Conservation (phyloP, 768 basidiomycete species). For the Strobilomyces confusus region DNA sequence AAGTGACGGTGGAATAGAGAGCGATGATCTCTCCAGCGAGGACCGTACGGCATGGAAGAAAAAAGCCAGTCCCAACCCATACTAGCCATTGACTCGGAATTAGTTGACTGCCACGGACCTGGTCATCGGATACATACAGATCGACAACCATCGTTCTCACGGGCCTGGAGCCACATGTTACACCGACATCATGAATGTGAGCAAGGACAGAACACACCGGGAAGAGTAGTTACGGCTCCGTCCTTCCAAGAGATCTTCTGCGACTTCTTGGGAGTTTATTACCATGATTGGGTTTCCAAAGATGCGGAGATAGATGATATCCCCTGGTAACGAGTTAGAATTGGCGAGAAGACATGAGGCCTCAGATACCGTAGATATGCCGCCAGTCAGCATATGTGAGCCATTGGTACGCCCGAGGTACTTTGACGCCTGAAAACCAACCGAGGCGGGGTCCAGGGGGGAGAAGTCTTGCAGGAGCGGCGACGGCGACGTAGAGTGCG, state of each 20-base stretch:
- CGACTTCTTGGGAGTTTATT: conserved; percentile 40
- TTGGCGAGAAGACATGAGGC: background rate
- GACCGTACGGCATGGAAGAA: conserved; percentile 39
- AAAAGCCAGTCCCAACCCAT: conserved; percentile 49
- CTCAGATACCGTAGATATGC: conserved; percentile 36
- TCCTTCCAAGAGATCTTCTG: conserved; percentile 44
- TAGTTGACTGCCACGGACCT: background rate
- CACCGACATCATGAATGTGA: background rate
- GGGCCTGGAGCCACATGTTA: conserved; percentile 27
- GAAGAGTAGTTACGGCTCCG: conserved; percentile 44
- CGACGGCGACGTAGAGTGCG: conserved; percentile 11
- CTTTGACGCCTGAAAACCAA: conserved; percentile 32
- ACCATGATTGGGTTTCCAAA: conserved; percentile 46
- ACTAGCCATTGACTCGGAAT: conserved; percentile 24
- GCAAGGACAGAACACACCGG: conserved; percentile 10
- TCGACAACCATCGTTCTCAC: conserved; percentile 40
- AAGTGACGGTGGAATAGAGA: conserved; percentile 39
- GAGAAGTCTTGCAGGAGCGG: conserved; percentile 11
- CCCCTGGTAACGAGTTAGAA: conserved; percentile 31
- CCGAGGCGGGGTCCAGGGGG: conserved; percentile 42
- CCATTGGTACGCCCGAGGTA: conserved; percentile 42
- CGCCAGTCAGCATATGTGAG: conserved; percentile 44
- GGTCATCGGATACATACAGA: conserved; percentile 30
- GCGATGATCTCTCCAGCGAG: conserved; percentile 35
- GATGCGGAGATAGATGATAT: conserved; percentile 41